Conservation (phyloP, 768 basidiomycete genomes). For the Trametopsis cervina region DNA sequence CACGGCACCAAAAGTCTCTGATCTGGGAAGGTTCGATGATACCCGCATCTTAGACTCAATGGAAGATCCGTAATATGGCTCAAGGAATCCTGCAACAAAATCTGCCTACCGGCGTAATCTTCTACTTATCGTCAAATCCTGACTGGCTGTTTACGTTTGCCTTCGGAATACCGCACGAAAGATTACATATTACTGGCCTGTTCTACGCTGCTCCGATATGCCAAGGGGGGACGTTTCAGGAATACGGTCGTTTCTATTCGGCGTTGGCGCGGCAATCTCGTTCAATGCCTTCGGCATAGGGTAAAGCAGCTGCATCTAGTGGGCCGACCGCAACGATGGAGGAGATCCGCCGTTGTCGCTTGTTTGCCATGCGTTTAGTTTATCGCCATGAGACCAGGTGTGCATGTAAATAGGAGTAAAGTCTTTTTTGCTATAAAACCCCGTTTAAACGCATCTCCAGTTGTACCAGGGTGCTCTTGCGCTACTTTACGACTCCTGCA, state of each 20-base stretch:
- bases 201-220: neutral
- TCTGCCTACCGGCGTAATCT: neutral
- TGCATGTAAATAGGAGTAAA: neutral
- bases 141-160: neutral
- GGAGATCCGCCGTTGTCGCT: neutral
- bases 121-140: neutral
- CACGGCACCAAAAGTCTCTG: no score
- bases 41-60: neutral
- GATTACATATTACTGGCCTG: neutral
- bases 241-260: neutral
- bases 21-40: neutral
- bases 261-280: neutral
- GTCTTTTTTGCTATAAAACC: conserved; percentile 2
- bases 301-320: neutral
- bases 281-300: neutral
- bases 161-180: neutral
- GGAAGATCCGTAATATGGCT: no score
- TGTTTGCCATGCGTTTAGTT: neutral
- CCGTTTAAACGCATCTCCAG: neutral
- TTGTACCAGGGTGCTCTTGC: neutral
- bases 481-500: no score
- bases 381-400: neutral
- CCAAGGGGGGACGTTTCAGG: neutral
- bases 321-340: neutral
- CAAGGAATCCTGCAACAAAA: neutral